Percentiles rank a stretch among this genome's conserved stretches.
Conservation (phyloP, 208 protist species). For the Leishmania tropica region DNA sequence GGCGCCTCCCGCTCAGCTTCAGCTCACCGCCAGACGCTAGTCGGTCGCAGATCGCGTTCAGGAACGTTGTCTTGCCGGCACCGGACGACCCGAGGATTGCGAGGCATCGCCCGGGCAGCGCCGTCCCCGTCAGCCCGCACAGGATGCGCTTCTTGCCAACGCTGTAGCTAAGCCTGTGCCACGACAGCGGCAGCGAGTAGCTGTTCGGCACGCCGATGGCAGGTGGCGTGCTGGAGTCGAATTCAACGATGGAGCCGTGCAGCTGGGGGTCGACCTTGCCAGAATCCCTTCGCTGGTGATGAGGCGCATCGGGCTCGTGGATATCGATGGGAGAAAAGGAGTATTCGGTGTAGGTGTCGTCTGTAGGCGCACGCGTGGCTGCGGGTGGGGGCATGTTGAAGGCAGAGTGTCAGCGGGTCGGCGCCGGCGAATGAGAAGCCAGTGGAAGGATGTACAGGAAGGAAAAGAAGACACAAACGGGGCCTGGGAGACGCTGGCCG, state of each 20-base stretch:
- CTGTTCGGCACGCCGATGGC: slow-evolving; percentile 31
- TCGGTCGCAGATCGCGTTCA: slow-evolving; percentile 80
- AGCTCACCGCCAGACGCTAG: slow-evolving; percentile 41
- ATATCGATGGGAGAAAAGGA: not conserved
- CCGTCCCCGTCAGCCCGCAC: slow-evolving; percentile 66
- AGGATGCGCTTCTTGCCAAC: slow-evolving; percentile 57
- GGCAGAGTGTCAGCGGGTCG: not conserved
- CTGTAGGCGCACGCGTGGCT: not conserved
- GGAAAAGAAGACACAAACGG: not conserved
- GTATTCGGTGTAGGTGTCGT: not conserved
- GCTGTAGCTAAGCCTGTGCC: slow-evolving; percentile 75
- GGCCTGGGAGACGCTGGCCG: not conserved
- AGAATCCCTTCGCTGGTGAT: not conserved
- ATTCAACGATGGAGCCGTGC: slow-evolving; percentile 52
- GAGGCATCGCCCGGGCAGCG: slow-evolving; percentile 70
- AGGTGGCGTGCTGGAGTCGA: slow-evolving; percentile 35
- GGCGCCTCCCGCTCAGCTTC: slow-evolving; percentile 53
- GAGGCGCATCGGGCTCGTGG: not conserved
- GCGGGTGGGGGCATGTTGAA: not conserved
- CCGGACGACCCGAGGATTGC: slow-evolving; percentile 85
- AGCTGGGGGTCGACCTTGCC: slow-evolving; percentile 29
- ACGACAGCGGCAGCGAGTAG: slow-evolving; percentile 72
- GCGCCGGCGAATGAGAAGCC: not conserved
- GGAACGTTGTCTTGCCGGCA: slow-evolving; percentile 73
- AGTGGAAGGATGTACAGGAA: not conserved